Evolutionary conservation across 2,329 filamentous ascomycete genomes (phyloP).

Genomic region (Penicillium brevicompactum): DNA sequence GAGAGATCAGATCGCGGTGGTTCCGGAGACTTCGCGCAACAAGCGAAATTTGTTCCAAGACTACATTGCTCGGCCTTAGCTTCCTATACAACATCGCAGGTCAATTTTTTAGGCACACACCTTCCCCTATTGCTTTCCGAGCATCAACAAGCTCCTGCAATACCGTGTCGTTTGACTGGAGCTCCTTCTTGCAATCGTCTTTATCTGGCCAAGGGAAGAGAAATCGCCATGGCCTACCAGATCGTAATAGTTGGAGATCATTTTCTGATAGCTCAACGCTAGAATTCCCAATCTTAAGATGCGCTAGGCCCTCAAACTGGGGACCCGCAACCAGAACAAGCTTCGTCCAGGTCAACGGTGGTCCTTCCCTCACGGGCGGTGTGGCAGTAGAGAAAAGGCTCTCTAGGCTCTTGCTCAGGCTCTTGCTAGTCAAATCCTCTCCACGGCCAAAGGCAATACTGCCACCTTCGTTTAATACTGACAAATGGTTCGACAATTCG

Average conservation of each 20-base stretch:
- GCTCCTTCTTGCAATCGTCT: conserved; percentile 4
- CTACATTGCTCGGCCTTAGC: conserved; percentile 2
- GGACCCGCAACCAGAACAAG: conserved; percentile 1
- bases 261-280: conserved; percentile 2
- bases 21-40: conserved; percentile 2
- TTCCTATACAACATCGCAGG: not conserved
- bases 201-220: too few relatives aligned
- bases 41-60: conserved; percentile 1
- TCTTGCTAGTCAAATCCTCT: conserved; percentile 1
- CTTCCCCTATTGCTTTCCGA: not conserved
- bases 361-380: conserved; percentile 1
- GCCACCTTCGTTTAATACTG: conserved; percentile 2
- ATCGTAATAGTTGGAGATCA: conserved; percentile 4
- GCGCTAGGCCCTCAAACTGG: conserved; percentile 3
- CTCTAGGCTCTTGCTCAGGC: not conserved
- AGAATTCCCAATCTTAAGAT: conserved; percentile 1
- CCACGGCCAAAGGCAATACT: conserved; percentile 9
- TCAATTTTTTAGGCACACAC: not conserved
- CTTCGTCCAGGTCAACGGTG: conserved; percentile 2
- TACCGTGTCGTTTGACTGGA: conserved; percentile 1
- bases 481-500: conserved; percentile 5
- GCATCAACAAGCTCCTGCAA: conserved; percentile 2
- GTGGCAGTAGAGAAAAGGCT: conserved; percentile 2
- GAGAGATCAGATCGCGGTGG: not conserved
- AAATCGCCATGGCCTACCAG: conserved; percentile 1